Evolutionary conservation across 23 red algal genomes (phyloP).

Genomic region (Gracilariopsis chorda): DNA sequence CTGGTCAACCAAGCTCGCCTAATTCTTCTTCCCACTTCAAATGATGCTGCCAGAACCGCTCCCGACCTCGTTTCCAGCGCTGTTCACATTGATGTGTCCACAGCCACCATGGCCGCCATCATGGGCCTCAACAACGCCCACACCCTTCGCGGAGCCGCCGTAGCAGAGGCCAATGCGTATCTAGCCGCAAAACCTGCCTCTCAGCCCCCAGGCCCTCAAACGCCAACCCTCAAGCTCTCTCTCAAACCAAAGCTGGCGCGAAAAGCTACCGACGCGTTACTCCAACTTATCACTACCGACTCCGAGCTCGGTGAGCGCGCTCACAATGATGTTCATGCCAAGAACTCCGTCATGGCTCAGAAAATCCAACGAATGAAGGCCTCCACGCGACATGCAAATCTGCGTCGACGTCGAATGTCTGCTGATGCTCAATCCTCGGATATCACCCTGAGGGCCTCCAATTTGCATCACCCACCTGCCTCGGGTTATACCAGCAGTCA

Average conservation of each 20-base stretch:
- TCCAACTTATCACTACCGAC: conserved; percentile 49
- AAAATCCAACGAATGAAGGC: conserved; percentile 34
- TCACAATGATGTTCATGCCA: conserved; percentile 17
- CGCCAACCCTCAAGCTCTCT: neutral
- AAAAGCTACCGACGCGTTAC: conserved; percentile 31
- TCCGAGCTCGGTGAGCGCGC: conserved; percentile 41
- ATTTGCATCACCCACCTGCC: neutral
- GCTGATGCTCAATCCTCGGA: neutral
- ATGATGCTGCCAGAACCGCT: conserved; percentile 32
- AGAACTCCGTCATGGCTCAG: conserved; percentile 31
- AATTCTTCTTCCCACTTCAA: conserved; percentile 38
- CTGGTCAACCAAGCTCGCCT: conserved; percentile 57
- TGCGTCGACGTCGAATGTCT: conserved; percentile 32
- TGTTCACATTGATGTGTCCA: conserved; percentile 46
- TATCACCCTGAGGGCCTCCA: neutral
- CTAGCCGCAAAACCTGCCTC: neutral
- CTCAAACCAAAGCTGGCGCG: conserved; percentile 26
- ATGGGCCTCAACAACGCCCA: conserved; percentile 53
- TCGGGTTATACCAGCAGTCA: neutral
- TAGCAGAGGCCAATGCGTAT: neutral
- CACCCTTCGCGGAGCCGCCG: conserved; percentile 38
- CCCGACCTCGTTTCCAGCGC: conserved; percentile 39
- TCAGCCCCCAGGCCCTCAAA: neutral
- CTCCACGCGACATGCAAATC: conserved; percentile 9
- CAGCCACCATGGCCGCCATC: conserved; percentile 52